Evolutionary conservation across 306 rosid genomes (phyloP).

Genomic region (Prunus campanulata): DNA sequence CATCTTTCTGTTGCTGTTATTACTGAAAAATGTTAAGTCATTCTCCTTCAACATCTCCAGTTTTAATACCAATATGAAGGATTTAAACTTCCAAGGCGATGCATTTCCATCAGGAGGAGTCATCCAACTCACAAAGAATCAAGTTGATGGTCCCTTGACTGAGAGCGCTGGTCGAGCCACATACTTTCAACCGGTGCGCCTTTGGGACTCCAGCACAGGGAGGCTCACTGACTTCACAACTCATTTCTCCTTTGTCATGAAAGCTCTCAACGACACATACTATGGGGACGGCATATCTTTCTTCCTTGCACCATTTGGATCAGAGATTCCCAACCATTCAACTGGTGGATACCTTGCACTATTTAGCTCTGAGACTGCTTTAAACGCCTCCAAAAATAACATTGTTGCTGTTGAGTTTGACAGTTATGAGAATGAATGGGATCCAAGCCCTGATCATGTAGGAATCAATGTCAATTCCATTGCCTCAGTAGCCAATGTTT

Average conservation of each 20-base stretch:
- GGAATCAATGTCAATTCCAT: conserved; percentile 73
- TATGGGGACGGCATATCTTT: conserved; percentile 68
- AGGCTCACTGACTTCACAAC: conserved; percentile 65
- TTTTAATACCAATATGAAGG: conserved; percentile 33
- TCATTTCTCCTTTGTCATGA: conserved; percentile 59
- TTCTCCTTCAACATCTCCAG: conserved; percentile 47
- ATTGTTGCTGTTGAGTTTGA: conserved; percentile 80
- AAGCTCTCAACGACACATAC: background rate
- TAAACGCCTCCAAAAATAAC: conserved; percentile 31
- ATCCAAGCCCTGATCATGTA: conserved; percentile 51
- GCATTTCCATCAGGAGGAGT: conserved; percentile 42
- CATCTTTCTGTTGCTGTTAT: conserved; percentile 21
- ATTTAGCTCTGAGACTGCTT: conserved; percentile 29
- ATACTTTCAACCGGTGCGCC: conserved; percentile 38
- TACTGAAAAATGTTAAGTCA: conserved; percentile 24
- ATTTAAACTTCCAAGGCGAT: conserved; percentile 41
- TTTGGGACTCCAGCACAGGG: conserved; percentile 48
- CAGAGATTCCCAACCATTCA: conserved; percentile 48
- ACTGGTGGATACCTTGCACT: conserved; percentile 62
- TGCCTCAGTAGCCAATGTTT: conserved; percentile 29
- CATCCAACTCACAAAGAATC: conserved; percentile 63
- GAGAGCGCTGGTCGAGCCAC: conserved; percentile 63
- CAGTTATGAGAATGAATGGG: conserved; percentile 45
- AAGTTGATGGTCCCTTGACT: conserved; percentile 32
- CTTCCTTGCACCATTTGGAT: conserved; percentile 55